These are phyloP conservation scores for Biscutella laevigata DNA, from an alignment of 441 rosid genomes.

Conservation along the genomic window DNA sequence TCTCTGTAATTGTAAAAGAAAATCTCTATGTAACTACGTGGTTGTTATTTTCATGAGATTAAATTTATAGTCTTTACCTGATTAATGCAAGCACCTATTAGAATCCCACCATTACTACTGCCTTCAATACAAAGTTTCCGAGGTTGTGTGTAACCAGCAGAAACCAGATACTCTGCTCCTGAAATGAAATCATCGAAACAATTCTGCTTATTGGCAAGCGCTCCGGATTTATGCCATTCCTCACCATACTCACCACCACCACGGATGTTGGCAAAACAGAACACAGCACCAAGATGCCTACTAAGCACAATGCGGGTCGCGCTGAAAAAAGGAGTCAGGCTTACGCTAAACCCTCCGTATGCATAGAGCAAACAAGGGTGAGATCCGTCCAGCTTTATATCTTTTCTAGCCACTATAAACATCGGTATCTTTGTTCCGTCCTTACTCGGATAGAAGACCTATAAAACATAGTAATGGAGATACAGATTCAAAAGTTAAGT, in stretches of 20 bases:
- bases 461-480: slow-evolving; percentile 4
- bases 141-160: slow-evolving; percentile 72
- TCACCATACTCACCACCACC: slow-evolving; percentile 99
- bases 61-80: slow-evolving; percentile 39
- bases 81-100: slow-evolving; percentile 90
- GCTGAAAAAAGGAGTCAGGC: slow-evolving; percentile 72
- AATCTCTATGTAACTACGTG: neutral
- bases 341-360: slow-evolving; percentile 90
- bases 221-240: slow-evolving; percentile 94
- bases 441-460: slow-evolving; percentile 80
- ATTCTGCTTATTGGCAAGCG: slow-evolving; percentile 76
- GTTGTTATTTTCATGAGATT: neutral
- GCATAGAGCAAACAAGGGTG: slow-evolving; percentile 85
- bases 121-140: slow-evolving; percentile 88
- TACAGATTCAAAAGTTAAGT: neutral
- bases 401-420: slow-evolving; percentile 66
- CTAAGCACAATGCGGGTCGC: slow-evolving; percentile 53
- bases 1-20: slow-evolving; percentile 41
- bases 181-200: slow-evolving; percentile 89
- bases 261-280: slow-evolving; percentile 79
- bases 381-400: slow-evolving; percentile 67
- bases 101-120: slow-evolving; percentile 95
- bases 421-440: slow-evolving; percentile 80
- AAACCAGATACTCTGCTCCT: slow-evolving; percentile 68
- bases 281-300: slow-evolving; percentile 68